phyloP scores from a whole-genome alignment of 1,139 yeast species.

The Nakaseomyces delphensis region DNA sequence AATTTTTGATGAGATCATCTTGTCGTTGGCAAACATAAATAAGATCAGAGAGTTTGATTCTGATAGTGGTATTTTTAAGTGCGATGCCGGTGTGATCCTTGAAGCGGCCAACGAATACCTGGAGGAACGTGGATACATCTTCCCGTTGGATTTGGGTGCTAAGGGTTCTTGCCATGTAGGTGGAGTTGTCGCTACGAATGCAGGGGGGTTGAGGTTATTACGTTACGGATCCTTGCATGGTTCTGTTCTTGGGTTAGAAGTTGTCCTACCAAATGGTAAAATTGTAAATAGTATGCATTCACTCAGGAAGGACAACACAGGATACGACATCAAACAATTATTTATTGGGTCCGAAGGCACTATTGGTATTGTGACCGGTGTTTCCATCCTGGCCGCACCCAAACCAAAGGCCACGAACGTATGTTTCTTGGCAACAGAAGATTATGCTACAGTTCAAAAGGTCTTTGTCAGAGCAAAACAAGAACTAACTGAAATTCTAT shows the following conservation, averaged over 20 bases:
- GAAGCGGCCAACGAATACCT: slow-evolving; percentile 78
- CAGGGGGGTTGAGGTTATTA: slow-evolving; percentile 85
- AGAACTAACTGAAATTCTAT: slow-evolving; percentile 75
- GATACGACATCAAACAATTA: slow-evolving; percentile 83
- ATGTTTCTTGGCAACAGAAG: slow-evolving; percentile 75
- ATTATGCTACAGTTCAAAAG: slow-evolving; percentile 73
- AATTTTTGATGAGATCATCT: slow-evolving; percentile 79
- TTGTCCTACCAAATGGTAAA: slow-evolving; percentile 83
- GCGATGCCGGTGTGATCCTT: slow-evolving; percentile 85
- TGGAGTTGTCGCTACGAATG: slow-evolving; percentile 92
- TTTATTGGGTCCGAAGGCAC: slow-evolving; percentile 94
- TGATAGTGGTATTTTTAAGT: slow-evolving; percentile 76
- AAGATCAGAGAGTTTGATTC: slow-evolving; percentile 73
- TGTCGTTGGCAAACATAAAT: slow-evolving; percentile 64
- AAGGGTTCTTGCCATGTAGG: slow-evolving; percentile 97
- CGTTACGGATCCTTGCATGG: slow-evolving; percentile 94
- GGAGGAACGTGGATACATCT: slow-evolving; percentile 75
- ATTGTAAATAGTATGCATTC: slow-evolving; percentile 71
- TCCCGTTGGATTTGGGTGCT: slow-evolving; percentile 93
- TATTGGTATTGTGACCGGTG: slow-evolving; percentile 81
- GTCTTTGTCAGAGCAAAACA: slow-evolving; percentile 71
- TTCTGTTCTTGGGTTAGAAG: slow-evolving; percentile 82
- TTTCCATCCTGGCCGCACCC: slow-evolving; percentile 85
- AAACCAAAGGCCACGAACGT: slow-evolving; percentile 83
- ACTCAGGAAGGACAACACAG: slow-evolving; percentile 87